Conservation (phyloP, 257 asterid species). For the Nyctanthes arbortristis region DNA sequence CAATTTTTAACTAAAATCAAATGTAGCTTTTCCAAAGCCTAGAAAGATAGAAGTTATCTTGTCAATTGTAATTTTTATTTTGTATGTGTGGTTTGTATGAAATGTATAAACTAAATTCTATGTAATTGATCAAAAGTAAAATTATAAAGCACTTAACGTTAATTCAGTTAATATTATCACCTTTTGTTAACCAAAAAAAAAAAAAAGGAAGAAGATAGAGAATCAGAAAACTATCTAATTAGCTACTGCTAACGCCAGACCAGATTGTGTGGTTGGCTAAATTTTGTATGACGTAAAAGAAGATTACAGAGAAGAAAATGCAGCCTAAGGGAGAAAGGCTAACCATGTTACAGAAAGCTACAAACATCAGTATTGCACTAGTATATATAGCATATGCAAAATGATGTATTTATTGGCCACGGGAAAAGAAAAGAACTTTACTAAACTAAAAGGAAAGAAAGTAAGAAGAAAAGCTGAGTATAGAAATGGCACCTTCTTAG, state of each 20-base stretch:
- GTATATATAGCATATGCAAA: neutral
- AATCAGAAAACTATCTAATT: no score
- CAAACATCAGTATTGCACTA: neutral
- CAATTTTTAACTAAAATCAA: no score
- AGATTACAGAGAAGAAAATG: neutral
- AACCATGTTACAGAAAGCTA: neutral
- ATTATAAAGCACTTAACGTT: no score
- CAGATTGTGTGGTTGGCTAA: neutral
- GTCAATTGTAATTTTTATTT: no score
- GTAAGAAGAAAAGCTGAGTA: neutral
- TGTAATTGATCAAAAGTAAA: no score
- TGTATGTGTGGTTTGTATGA: no score
- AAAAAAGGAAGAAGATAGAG: no score
- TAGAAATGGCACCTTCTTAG: constrained; percentile 57
- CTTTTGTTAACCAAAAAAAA: no score
- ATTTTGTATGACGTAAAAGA: neutral
- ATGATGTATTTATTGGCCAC: neutral
- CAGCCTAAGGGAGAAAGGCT: neutral
- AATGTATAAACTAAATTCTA: no score
- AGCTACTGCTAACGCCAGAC: neutral
- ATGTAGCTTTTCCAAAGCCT: no score
- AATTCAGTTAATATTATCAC: no score
- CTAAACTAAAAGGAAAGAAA: constrained; percentile 4
- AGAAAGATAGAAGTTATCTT: no score
- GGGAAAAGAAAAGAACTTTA: neutral